These are phyloP conservation scores for Amauroascus verrucosus DNA, from an alignment of 2,329 filamentous ascomycete species.

Conservation along the genomic window DNA sequence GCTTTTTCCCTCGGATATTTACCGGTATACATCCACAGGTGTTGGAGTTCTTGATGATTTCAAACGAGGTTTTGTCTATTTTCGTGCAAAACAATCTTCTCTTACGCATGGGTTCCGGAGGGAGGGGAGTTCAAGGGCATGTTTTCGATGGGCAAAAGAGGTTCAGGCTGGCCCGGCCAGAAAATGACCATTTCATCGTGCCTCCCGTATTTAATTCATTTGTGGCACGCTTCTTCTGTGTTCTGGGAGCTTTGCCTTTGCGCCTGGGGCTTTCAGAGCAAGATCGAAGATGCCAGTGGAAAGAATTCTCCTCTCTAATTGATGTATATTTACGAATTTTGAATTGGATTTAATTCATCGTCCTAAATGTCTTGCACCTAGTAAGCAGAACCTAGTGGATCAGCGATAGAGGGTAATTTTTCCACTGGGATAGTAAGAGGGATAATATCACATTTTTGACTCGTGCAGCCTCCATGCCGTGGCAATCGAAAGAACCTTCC, in stretches of 20 bases:
- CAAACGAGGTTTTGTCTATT: conserved; percentile 1
- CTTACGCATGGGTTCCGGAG: conserved; percentile 13
- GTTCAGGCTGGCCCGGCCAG: conserved; percentile 8
- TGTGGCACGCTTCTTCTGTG: not conserved
- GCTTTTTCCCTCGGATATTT: conserved; percentile 15
- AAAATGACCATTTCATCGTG: conserved; percentile 6
- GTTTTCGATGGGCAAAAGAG: conserved; percentile 10
- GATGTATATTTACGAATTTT: conserved; percentile 17
- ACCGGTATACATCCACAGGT: conserved; percentile 13
- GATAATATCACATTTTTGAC: too few species aligned
- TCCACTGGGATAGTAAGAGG: too few species aligned
- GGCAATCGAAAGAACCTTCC: too few species aligned
- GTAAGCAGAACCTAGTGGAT: too few species aligned
- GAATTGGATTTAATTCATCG: not conserved
- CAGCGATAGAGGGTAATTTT: too few species aligned
- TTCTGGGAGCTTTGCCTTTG: not conserved
- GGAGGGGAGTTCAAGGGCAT: conserved; percentile 12
- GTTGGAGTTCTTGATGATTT: conserved; percentile 20
- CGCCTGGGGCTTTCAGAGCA: not conserved
- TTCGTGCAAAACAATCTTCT: not conserved
- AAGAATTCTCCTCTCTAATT: conserved; percentile 32
- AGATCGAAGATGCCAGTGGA: conserved; percentile 22
- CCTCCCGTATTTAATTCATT: conserved; percentile 3
- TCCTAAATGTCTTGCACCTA: not conserved
- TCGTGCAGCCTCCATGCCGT: too few species aligned